Base-by-base conservation (phyloP, 495 filamentous ascomycete species). In the Neurospora hispaniola region DNA sequence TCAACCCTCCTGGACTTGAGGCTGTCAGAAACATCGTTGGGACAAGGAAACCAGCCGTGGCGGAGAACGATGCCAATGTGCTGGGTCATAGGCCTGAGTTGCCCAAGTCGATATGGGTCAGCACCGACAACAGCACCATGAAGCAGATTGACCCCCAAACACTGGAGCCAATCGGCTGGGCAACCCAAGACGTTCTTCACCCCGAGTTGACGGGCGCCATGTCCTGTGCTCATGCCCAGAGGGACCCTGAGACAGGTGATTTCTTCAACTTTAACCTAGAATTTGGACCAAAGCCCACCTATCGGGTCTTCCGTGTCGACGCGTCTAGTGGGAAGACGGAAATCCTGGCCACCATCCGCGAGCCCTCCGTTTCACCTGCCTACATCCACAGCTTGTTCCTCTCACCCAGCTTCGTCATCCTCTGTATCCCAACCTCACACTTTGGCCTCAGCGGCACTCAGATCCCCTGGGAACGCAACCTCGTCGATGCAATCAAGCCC, bases 371-470 rank as follows among this genome's bases (percentile, higher is more conserved):
- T 5, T 80, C 79, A 46, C 80, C 83, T 16, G 89, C 90, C 5
- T 94, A 93, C 71, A 85, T 94, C 35, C 93, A 95, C 80, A 93
- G 91, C 1, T 84, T 94, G 71, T 90, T 91, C 71, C 76, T 94
- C 4, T 90, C 90, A 0, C 79, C 85, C 12, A 85, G 88, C 70
- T 90, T 88, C 76, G 88, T 93, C 4, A 77, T 94, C 16, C 81
- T 95, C 11, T 93, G 90, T 76, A 78, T 85, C 1, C 82, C 90
- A 80, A 86, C 85, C 41, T 80, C 89, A 0, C 83, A 88, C 69
- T 81, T 85, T 42, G 81, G 78, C 11, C 79, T 75, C 69, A 76
- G 76, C 31, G 90, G 90, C 0, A 39, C 85, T 4, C 83, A 84
- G 62, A 80, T 90, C 16, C 75, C 88, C 2, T 88, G 83, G 79